A percentile compares a stretch with the other conserved stretches of the same genome.
Conservation (phyloP, 2,329 filamentous ascomycete genomes). For the Paracoccidioides brasiliensis region DNA sequence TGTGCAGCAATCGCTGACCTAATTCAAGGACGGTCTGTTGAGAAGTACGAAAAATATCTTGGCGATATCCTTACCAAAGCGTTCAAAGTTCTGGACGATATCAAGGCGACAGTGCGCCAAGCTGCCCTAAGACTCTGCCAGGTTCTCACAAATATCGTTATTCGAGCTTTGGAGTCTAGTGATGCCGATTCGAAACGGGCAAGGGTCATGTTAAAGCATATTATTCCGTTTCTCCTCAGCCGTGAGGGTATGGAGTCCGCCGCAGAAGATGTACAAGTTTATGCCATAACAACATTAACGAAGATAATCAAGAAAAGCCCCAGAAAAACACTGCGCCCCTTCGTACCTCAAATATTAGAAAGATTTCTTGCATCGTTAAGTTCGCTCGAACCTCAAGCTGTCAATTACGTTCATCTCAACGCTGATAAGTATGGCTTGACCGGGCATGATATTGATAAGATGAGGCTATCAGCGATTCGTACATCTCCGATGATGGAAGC, state of each 20-base stretch:
- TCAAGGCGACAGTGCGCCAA: conserved; percentile 76
- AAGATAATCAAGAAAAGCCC: conserved; percentile 78
- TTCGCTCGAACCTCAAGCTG: conserved; percentile 72
- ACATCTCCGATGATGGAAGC: conserved; percentile 84
- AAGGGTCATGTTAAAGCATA: conserved; percentile 67
- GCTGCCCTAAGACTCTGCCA: conserved; percentile 74
- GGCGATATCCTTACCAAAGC: conserved; percentile 72
- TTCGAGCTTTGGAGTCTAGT: conserved; percentile 71
- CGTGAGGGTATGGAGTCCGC: conserved; percentile 79
- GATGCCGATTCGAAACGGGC: conserved; percentile 53
- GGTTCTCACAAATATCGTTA: conserved; percentile 69
- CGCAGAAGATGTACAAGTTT: conserved; percentile 73
- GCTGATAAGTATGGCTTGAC: conserved; percentile 72
- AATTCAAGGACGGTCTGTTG: conserved; percentile 63
- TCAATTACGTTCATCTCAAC: conserved; percentile 89
- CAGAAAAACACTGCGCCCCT: conserved; percentile 63
- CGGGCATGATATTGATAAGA: conserved; percentile 78
- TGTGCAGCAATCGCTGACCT: conserved; percentile 83
- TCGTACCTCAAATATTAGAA: conserved; percentile 68
- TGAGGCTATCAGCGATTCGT: conserved; percentile 67
- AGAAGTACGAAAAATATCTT: conserved; percentile 72
- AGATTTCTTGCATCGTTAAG: conserved; percentile 71
- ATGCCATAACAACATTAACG: conserved; percentile 70
- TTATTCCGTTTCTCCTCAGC: conserved; percentile 81
- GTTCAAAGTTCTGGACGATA: conserved; percentile 88